A percentile compares a stretch with the other conserved stretches of the same genome.
Conservation (phyloP, 768 basidiomycete species). For the Tulasnella sp. region DNA sequence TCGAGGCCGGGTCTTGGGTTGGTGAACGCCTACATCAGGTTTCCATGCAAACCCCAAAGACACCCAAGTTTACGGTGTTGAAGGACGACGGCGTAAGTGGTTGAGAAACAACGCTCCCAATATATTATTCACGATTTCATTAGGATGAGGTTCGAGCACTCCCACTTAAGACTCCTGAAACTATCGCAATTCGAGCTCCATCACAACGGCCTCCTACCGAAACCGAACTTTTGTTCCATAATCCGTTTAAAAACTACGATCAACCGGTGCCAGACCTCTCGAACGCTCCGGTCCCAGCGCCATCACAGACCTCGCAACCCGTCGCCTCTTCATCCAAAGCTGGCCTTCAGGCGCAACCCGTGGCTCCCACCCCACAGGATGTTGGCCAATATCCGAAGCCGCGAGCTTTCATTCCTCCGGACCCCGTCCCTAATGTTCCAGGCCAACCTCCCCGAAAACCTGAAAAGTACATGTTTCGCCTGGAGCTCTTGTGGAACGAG, state of each 20-base stretch:
- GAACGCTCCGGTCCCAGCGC: conserved; percentile 3
- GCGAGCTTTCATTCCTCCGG: conserved; percentile 57
- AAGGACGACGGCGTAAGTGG: conserved; percentile 32
- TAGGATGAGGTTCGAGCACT: conserved; percentile 8
- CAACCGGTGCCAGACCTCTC: not conserved
- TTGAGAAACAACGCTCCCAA: not conserved
- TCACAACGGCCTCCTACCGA: conserved; percentile 27
- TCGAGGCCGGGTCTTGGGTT: conserved; percentile 34
- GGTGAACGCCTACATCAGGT: conserved; percentile 34
- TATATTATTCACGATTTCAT: not conserved
- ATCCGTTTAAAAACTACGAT: conserved; percentile 37
- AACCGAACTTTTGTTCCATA: conserved; percentile 34
- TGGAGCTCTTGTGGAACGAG: conserved; percentile 60
- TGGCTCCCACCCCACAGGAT: conserved; percentile 22
- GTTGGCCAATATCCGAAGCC: conserved; percentile 46
- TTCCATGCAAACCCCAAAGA: conserved; percentile 28
- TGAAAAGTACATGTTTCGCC: conserved; percentile 61
- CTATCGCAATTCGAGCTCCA: conserved; percentile 26
- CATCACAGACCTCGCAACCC: not conserved
- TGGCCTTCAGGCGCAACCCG: conserved; percentile 26
- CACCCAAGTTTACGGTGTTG: conserved; percentile 38
- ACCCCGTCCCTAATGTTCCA: conserved; percentile 34
- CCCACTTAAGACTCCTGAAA: conserved; percentile 25
- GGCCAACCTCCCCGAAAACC: conserved; percentile 47
- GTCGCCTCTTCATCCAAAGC: not conserved